These are phyloP conservation scores for Verticillium tricorpus DNA, from an alignment of 2,329 filamentous ascomycete species.

Conservation along the genomic window DNA sequence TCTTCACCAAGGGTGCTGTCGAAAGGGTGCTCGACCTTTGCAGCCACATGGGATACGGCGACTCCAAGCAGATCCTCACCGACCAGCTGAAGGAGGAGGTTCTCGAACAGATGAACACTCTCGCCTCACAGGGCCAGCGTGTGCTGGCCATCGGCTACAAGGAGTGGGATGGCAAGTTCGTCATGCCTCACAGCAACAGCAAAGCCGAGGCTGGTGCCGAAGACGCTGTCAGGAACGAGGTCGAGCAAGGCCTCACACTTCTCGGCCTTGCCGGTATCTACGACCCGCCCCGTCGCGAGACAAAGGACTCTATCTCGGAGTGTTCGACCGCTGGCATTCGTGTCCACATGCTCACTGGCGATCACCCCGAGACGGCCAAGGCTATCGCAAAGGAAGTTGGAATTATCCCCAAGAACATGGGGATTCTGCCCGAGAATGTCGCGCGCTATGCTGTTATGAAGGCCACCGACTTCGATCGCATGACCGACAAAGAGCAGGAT, in stretches of 20 bases:
- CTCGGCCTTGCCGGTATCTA: conserved; percentile 83
- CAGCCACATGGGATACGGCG: conserved; percentile 38
- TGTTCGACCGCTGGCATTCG: conserved; percentile 71
- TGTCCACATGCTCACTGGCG: conserved; percentile 82
- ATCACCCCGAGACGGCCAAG: conserved; percentile 72
- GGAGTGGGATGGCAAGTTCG: conserved; percentile 47
- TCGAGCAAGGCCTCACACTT: conserved; percentile 67
- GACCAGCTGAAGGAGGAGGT: conserved; percentile 46
- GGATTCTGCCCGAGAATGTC: conserved; percentile 55
- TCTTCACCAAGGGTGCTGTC: conserved; percentile 60
- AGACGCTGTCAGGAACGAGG: conserved; percentile 44
- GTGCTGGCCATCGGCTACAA: conserved; percentile 69
- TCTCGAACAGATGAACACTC: conserved; percentile 48
- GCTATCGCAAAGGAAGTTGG: conserved; percentile 77
- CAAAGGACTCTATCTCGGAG: conserved; percentile 64
- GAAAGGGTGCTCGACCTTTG: conserved; percentile 57
- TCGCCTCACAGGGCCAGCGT: conserved; percentile 66
- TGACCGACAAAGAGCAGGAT: conserved; percentile 73
- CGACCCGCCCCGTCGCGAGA: conserved; percentile 79
- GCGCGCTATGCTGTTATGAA: conserved; percentile 69
- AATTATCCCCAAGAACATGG: conserved; percentile 63
- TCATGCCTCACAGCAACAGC: conserved; percentile 1
- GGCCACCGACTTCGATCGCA: conserved; percentile 72
- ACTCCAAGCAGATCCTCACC: conserved; percentile 39
- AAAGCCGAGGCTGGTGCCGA: conserved; percentile 28